Conservation (phyloP, 805 yeast genomes). For the Zygosaccharomyces bisporus region DNA sequence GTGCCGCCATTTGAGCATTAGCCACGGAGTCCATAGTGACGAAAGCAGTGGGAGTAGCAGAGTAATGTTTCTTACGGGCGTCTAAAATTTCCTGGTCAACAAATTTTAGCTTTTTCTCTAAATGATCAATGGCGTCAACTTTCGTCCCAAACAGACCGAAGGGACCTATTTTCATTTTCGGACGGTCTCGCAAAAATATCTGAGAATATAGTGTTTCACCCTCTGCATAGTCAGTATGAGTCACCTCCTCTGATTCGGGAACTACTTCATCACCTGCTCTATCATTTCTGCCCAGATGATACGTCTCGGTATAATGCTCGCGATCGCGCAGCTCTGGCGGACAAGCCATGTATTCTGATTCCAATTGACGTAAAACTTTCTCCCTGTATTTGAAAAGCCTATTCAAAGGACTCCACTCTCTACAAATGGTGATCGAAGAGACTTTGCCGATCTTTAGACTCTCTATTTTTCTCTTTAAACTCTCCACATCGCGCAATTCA, state of each 20-base stretch:
- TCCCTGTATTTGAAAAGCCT: constrained; percentile 57
- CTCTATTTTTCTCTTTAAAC: constrained; percentile 70
- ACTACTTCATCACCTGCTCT: constrained; percentile 3
- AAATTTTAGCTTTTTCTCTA: constrained; percentile 60
- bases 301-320: constrained; percentile 26
- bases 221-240: constrained; percentile 8
- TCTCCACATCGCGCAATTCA: constrained; percentile 65
- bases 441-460: constrained; percentile 77
- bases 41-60: constrained; percentile 88
- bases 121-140: constrained; percentile 80
- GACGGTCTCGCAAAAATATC: constrained; percentile 46
- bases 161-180: constrained; percentile 56
- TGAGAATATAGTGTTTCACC: constrained; percentile 27
- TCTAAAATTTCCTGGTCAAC: constrained; percentile 65
- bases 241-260: constrained; percentile 4
- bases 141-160: constrained; percentile 61
- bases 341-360: constrained; percentile 43
- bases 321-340: constrained; percentile 27
- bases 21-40: constrained; percentile 94
- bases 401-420: constrained; percentile 81
- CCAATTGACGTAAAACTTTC: constrained; percentile 52
- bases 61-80: constrained; percentile 65
- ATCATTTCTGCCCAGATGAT: constrained; percentile 18
- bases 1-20: constrained; percentile 94
- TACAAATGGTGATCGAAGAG: constrained; percentile 68